phyloP scores from a whole-genome alignment of 768 basidiomycete genomes.

The Lentinula sp. region DNA sequence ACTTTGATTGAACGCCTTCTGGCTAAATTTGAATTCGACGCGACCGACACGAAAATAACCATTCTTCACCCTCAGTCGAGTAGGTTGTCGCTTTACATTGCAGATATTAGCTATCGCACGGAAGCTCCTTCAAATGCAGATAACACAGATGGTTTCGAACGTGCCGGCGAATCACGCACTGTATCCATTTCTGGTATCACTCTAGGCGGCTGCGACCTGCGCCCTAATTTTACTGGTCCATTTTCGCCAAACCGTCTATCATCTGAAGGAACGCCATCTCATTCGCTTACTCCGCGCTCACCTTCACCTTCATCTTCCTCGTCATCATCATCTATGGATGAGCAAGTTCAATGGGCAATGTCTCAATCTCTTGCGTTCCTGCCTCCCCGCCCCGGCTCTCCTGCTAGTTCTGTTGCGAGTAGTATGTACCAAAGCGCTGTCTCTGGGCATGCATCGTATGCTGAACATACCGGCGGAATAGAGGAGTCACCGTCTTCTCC shows the following conservation, averaged over 20 bases:
- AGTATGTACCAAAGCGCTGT: slow-evolving; percentile 80
- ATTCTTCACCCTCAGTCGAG: slow-evolving; percentile 61
- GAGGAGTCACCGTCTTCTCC: not conserved
- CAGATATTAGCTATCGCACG: slow-evolving; percentile 54
- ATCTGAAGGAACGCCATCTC: slow-evolving; percentile 7
- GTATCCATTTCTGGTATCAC: slow-evolving; percentile 53
- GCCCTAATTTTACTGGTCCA: slow-evolving; percentile 3
- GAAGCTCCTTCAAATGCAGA: slow-evolving; percentile 18
- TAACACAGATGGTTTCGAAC: slow-evolving; percentile 3
- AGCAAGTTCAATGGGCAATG: slow-evolving; percentile 61
- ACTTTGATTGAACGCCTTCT: slow-evolving; percentile 74
- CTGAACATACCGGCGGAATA: not conserved
- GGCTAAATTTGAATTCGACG: slow-evolving; percentile 74
- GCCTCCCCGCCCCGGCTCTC: slow-evolving; percentile 40
- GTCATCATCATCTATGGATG: slow-evolving; percentile 59
- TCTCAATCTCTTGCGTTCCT: slow-evolving; percentile 68
- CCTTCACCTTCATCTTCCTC: slow-evolving; percentile 41
- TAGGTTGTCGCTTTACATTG: slow-evolving; percentile 53
- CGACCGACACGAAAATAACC: slow-evolving; percentile 59
- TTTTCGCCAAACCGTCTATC: slow-evolving; percentile 13
- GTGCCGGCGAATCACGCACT: slow-evolving; percentile 34
- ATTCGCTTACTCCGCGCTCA: slow-evolving; percentile 18
- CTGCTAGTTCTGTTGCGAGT: slow-evolving; percentile 42
- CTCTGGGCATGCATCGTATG: slow-evolving; percentile 22
- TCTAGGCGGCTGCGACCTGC: slow-evolving; percentile 44